Percentiles rank a stretch among this genome's conserved stretches.
These are phyloP conservation scores for Senecio squalidus DNA, from an alignment of 140 eudicot genomes.

Conservation along the genomic window DNA sequence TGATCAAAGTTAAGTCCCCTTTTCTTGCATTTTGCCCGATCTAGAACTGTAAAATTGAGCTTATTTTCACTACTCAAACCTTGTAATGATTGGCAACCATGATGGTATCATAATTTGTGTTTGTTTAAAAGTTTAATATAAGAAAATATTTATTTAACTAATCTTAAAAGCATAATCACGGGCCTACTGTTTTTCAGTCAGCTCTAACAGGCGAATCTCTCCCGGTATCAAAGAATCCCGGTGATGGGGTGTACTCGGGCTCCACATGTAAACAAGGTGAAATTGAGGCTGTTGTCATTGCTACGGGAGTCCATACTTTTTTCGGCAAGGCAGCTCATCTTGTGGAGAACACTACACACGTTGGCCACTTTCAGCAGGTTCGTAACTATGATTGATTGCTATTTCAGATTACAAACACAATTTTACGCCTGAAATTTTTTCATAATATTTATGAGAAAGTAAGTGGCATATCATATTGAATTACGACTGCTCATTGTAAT, in stretches of 20 bases:
- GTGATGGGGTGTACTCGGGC: conserved; percentile 63
- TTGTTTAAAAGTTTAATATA: no score
- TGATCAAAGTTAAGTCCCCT: no score
- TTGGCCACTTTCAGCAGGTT: conserved; percentile 73
- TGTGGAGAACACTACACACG: conserved; percentile 60
- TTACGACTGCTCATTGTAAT: background rate
- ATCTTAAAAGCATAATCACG: background rate
- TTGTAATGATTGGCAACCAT: no score
- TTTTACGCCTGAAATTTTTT: no score
- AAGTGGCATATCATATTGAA: background rate
- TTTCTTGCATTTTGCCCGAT: no score
- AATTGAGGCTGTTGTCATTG: conserved; percentile 67
- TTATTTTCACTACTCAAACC: no score
- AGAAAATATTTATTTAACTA: background rate
- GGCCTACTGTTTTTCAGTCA: conserved; percentile 40
- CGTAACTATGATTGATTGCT: no score
- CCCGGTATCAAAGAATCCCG: conserved; percentile 68
- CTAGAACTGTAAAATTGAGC: no score
- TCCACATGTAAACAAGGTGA: conserved; percentile 82
- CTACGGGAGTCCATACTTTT: conserved; percentile 67
- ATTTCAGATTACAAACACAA: no score
- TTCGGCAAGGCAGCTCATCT: conserved; percentile 83
- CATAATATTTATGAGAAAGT: no score
- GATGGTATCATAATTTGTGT: no score
- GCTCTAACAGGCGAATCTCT: conserved; percentile 81